Evolutionary conservation across 176 grass and related monocot species (phyloP), one percentile per base, ranked within the genome.

Genomic region (Echinochloa phyllopogon): DNA sequence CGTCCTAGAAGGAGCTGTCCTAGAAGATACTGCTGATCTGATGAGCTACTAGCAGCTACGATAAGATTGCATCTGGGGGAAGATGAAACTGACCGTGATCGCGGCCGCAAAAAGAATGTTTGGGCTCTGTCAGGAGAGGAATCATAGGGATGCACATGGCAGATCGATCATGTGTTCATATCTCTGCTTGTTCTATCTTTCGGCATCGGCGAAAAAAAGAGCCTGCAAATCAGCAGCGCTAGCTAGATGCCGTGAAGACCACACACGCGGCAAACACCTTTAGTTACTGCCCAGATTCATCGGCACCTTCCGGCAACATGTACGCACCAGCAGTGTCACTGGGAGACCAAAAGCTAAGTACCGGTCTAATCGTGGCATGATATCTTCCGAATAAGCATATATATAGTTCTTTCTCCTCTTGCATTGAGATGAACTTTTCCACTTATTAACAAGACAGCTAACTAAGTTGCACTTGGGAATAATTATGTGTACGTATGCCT

Each of bases 71-170:
- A 87, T 84, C 80, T 70, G 85, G 40, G 75, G 47, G 15, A 3
- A 51, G 58, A 67, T 75, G 37, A 25, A 25, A 9, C 64, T 25
- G 33, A 56, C 48, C 29, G 1, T 66, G 77, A 62, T 78, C 41
- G 29, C 80, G 67, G 42, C 24, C 60, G 84, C 68, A 87, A 79
- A 90, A 91, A 87, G 89, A 91, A 84, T 91, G 85, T 91, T 62
- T 84, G 80, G 52, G 73, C 59, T 42, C 66, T 79, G 60, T 80
- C 80, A 74, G 75, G 43, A 87, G 43, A 87, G 61, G 80, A 83
- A 90, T 87, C 80, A 80, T 84, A 80, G 80, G 75, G 52, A 83
- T 5, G 74, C 85, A 91, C 80, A 91, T 91, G 85, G 72, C 39
- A 50, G 42, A 91, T 87, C 84, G 42, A 91, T 87, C 84, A 43